phyloP scores from a whole-genome alignment of 805 yeast genomes.

The Lachancea mirantina region DNA sequence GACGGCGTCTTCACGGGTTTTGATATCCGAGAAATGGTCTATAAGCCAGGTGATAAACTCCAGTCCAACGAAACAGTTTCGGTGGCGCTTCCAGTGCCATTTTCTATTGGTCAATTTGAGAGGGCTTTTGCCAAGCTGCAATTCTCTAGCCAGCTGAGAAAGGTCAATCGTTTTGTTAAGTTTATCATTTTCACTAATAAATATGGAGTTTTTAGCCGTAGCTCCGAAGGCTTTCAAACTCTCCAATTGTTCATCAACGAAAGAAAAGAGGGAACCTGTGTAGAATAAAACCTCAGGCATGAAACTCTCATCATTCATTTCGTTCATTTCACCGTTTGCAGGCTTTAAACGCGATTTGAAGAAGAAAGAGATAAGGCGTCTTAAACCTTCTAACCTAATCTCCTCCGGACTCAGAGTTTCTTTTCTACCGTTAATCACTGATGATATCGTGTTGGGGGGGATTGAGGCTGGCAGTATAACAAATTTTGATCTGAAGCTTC shows the following conservation, averaged over 20 bases:
- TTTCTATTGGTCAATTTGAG: slow-evolving; percentile 66
- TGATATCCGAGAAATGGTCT: slow-evolving; percentile 70
- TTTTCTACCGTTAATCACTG: slow-evolving; percentile 38
- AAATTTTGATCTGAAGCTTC: slow-evolving; percentile 65
- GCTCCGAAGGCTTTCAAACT: slow-evolving; percentile 28
- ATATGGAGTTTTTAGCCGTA: slow-evolving; percentile 33
- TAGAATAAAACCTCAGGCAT: slow-evolving; percentile 77
- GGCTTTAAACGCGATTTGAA: slow-evolving; percentile 49
- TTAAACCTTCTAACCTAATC: slow-evolving; percentile 82
- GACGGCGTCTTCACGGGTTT: slow-evolving; percentile 76
- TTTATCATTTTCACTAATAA: slow-evolving; percentile 26
- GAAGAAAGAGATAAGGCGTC: slow-evolving; percentile 56
- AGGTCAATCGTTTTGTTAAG: slow-evolving; percentile 47
- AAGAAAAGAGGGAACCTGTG: slow-evolving; percentile 74
- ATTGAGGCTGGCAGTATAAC: slow-evolving; percentile 77
- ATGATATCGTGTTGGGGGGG: slow-evolving; percentile 41
- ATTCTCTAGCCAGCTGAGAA: slow-evolving; percentile 48
- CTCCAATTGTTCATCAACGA: slow-evolving; percentile 48
- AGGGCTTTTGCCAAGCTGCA: slow-evolving; percentile 56
- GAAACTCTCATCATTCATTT: slow-evolving; percentile 37
- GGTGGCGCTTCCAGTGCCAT: slow-evolving; percentile 84
- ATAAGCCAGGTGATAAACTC: slow-evolving; percentile 83
- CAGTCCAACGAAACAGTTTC: slow-evolving; percentile 74
- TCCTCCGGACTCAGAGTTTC: slow-evolving; percentile 77
- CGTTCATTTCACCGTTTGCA: slow-evolving; percentile 33